Base-by-base conservation (phyloP, 768 basidiomycete species). In the Rhodotorula sphaerocarpa region DNA sequence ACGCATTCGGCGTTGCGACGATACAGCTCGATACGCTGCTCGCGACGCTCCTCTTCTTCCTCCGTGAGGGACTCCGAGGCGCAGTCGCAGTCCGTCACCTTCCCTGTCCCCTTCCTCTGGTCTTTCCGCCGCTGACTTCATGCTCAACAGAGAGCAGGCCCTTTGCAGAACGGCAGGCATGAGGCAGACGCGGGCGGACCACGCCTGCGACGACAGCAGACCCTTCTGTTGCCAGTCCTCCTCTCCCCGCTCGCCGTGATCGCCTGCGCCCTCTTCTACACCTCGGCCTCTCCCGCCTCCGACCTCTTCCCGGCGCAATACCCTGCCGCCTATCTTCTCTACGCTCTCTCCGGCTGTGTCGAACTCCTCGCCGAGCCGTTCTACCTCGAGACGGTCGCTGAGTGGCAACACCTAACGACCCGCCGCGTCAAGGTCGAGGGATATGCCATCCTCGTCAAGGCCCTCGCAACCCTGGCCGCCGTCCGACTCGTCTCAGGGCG, bases 21-120 rank as follows among this genome's bases (percentile, higher is more conserved):
- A 87, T 99, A 65, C 92, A 95, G 71, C 90, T 97, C 75, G 95
- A 97, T 74, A 82, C 96, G 31, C 73, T 97, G 30, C 80, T 88
- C 50, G 88, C 86, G 69, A 90, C 90, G 16, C 87, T 92, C 70
- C 79, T 97, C 47, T 96, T 97, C 75, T 79, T 97, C 12, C 85
- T 86, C 39, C 80, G 95, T n/a, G 95, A 99, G 75, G 93, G 92
- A 23, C 81, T 97, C 12, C 81, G 95, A 44, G 88, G 86, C 73
- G 84, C 88, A 10, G 80, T 95, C 7, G 79, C 95, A 21, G 82
- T 91, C n/a, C 79, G 79, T 51, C 23, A 3, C 42, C 18, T 10
- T 3, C 43, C n/a, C 28, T 16, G 9, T 23, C 3, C 30, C 15
- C 41, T 54, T 42, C 30, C n/a, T n/a, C n/a, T n/a, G n/a, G n/a